These are phyloP conservation scores for Diospyros kaki DNA, from an alignment of 148 eudicot genomes.

Conservation along the genomic window DNA sequence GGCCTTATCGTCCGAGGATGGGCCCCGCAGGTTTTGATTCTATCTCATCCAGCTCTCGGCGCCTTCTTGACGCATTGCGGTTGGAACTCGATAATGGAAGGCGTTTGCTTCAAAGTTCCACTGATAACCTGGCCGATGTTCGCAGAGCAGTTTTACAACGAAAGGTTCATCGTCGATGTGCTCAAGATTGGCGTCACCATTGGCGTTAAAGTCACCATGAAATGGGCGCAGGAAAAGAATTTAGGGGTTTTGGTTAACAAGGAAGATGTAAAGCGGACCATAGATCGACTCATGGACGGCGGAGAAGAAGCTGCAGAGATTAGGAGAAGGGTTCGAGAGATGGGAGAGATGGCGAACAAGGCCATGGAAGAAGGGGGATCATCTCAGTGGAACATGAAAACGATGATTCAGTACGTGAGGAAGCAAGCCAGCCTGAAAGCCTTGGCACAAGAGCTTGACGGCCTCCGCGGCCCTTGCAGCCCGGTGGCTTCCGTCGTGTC, in stretches of 20 bases:
- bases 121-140: conserved; percentile 38
- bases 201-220: conserved; percentile 24
- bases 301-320: conserved; percentile 30
- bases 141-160: conserved; percentile 42
- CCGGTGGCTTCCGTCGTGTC: not conserved
- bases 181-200: conserved; percentile 26
- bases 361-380: conserved; percentile 40
- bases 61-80: conserved; percentile 39
- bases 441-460: not conserved
- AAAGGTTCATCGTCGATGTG: conserved; percentile 28
- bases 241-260: conserved; percentile 11
- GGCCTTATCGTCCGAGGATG: conserved; percentile 33
- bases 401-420: conserved; percentile 27
- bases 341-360: conserved; percentile 23
- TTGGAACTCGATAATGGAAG: conserved; percentile 36
- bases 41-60: conserved; percentile 29
- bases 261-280: conserved; percentile 21
- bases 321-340: conserved; percentile 25
- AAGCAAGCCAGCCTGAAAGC: not conserved
- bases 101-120: conserved; percentile 23
- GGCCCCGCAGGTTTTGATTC: conserved; percentile 37
- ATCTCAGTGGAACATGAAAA: conserved; percentile 22
- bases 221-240: conserved; percentile 24
- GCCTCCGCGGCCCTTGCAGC: not conserved
- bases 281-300: conserved; percentile 26